Conservation (phyloP, 176 grass and related monocot genomes). For the Echinochloa phyllopogon region DNA sequence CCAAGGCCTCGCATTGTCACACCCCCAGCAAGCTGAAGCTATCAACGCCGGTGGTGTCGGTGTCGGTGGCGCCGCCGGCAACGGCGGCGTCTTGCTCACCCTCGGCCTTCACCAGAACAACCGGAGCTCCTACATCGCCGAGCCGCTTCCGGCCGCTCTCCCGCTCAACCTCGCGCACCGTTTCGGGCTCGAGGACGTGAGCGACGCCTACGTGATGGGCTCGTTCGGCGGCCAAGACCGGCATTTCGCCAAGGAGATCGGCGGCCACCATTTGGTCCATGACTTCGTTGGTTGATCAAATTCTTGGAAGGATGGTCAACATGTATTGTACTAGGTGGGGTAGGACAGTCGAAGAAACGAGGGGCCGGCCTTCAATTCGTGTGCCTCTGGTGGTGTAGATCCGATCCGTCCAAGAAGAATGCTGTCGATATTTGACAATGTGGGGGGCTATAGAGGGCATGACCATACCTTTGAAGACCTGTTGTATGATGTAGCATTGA, state of each 20-base stretch:
- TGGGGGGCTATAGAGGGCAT: conserved; percentile 42
- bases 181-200: conserved; percentile 87
- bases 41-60: conserved; percentile 1
- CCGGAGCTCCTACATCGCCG: conserved; percentile 62
- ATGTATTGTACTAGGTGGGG: conserved; percentile 48
- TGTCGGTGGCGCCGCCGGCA: background rate
- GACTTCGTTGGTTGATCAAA: conserved; percentile 83
- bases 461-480: conserved; percentile 45
- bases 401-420: conserved; percentile 19
- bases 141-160: conserved; percentile 62
- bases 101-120: conserved; percentile 93
- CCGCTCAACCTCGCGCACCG: conserved; percentile 71
- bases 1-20: conserved; percentile 15
- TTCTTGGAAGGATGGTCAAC: background rate
- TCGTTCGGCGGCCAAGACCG: conserved; percentile 72
- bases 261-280: conserved; percentile 79
- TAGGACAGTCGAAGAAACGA: conserved; percentile 34
- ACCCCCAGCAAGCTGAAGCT: conserved; percentile 42
- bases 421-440: conserved; percentile 56
- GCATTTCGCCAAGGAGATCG: conserved; percentile 80
- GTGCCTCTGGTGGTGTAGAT: conserved; percentile 43
- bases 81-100: conserved; percentile 71
- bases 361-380: conserved; percentile 14
- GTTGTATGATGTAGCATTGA: conserved; percentile 36
- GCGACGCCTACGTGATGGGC: conserved; percentile 70